Conservation (phyloP, 2,329 filamentous ascomycete species). For the Neopestalotiopsis sp. region DNA sequence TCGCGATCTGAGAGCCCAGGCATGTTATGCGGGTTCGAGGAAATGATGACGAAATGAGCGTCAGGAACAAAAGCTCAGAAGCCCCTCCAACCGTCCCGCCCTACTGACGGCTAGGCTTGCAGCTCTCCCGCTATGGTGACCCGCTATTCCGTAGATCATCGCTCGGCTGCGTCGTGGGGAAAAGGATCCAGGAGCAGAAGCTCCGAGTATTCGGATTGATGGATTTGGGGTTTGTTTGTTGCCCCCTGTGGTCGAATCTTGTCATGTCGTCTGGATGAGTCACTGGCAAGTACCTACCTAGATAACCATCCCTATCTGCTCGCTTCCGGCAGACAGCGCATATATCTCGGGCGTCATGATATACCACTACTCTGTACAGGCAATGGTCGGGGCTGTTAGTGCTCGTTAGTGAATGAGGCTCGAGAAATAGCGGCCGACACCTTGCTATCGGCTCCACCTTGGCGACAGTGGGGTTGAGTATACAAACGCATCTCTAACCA, state of each 20-base stretch:
- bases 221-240: background rate
- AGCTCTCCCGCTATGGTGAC: background rate
- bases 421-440: background rate
- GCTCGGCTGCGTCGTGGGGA: background rate
- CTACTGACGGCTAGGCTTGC: background rate
- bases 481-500: too few species aligned
- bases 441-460: too few species aligned
- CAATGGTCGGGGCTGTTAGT: background rate
- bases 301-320: too few species aligned
- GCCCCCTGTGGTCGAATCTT: background rate
- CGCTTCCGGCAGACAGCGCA: too few species aligned
- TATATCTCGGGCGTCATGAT: background rate
- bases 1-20: background rate
- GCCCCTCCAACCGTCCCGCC: background rate
- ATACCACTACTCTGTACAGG: background rate
- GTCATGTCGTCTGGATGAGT: background rate
- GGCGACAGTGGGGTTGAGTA: too few species aligned
- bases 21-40: background rate
- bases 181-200: background rate
- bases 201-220: background rate
- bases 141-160: background rate
- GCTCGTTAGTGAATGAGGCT: background rate
- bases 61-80: background rate
- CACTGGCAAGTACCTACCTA: too few species aligned
- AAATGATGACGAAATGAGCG: conserved; percentile 10